Conservation (phyloP, 495 filamentous ascomycete species). For the Xylaria bambusicola region DNA sequence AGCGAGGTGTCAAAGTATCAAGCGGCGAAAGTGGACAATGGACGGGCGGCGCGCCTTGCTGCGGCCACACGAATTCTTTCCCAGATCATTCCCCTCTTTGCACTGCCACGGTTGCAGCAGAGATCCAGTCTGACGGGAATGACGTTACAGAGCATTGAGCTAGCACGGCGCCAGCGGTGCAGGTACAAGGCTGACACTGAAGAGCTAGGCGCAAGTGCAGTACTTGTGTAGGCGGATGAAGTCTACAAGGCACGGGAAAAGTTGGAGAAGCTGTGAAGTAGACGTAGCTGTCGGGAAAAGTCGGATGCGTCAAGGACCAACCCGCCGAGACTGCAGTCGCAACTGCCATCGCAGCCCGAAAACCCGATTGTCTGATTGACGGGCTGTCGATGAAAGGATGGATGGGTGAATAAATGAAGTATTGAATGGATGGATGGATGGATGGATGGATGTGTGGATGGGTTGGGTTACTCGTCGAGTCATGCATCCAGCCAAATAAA, state of each 20-base stretch:
- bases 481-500: too few species aligned
- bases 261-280: too few species aligned
- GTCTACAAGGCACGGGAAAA: too few species aligned
- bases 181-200: conserved; percentile 18
- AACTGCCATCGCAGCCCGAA: background rate
- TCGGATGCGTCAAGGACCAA: background rate
- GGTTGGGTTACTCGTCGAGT: background rate
- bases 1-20: background rate
- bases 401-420: too few species aligned
- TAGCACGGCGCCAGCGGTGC: conserved; percentile 11
- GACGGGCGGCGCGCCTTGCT: too few species aligned
- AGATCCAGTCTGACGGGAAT: conserved; percentile 18
- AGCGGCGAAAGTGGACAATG: background rate
- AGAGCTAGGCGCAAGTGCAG: background rate
- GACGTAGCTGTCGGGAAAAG: background rate
- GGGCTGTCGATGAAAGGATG: too few species aligned
- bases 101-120: conserved; percentile 12
- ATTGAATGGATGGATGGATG: too few species aligned
- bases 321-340: background rate
- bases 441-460: too few species aligned
- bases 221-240: background rate
- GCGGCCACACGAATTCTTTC: background rate
- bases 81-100: conserved; percentile 8
- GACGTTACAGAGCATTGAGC: conserved; percentile 20
- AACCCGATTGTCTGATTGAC: background rate